Percentiles rank a stretch among this genome's conserved stretches.
phyloP scores from a whole-genome alignment of 2,329 filamentous ascomycete genomes.

The Colletotrichum sp. region DNA sequence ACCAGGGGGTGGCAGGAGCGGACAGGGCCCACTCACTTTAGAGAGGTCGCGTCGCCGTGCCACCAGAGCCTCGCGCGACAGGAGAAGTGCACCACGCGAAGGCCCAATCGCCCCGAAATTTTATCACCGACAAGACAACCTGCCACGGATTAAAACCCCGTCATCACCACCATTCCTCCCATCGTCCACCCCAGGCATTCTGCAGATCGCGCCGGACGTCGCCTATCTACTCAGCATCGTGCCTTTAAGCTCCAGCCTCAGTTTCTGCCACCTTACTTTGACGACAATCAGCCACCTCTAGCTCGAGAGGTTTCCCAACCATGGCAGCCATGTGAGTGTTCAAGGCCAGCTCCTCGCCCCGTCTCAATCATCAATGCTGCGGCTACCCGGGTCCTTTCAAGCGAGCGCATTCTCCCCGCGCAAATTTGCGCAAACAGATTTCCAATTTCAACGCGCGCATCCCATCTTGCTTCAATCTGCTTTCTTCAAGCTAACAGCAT shows the following conservation, averaged over 20 bases:
- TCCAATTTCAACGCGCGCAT: neutral
- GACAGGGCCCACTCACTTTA: conserved; percentile 10
- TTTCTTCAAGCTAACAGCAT: conserved; percentile 1
- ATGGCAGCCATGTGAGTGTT: conserved; percentile 22
- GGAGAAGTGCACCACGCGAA: conserved; percentile 1
- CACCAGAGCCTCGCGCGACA: conserved; percentile 18
- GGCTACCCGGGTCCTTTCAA: neutral
- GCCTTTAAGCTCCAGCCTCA: neutral
- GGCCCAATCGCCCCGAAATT: conserved; percentile 12
- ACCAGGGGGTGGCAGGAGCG: neutral
- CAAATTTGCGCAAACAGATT: conserved; percentile 33
- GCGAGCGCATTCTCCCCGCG: neutral
- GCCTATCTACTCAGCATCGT: neutral
- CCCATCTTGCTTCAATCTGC: neutral
- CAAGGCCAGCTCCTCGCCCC: neutral
- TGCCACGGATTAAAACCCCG: neutral
- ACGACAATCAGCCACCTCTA: neutral
- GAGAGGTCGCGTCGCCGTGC: conserved; percentile 21
- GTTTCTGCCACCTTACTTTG: neutral
- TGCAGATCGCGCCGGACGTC: neutral
- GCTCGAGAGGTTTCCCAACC: neutral
- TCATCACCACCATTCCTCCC: neutral
- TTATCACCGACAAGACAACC: conserved; percentile 6
- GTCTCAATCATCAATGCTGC: neutral
- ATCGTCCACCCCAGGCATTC: neutral